Evolutionary conservation across 1,139 yeast genomes (phyloP), one percentile per base, ranked within the genome.

Genomic region (Lodderomyces pseudojiufengensis): DNA sequence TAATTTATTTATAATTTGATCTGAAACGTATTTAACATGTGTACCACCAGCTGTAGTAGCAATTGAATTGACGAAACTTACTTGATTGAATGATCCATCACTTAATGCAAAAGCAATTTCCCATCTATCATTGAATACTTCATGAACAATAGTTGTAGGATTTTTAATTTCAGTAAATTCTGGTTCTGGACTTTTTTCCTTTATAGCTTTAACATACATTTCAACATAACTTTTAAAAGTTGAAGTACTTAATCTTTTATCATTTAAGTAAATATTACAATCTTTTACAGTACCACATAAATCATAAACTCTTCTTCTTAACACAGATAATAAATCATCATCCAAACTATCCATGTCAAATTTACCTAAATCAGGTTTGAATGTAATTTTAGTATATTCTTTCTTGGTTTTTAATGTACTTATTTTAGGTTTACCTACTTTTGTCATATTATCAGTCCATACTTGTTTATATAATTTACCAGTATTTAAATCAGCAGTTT

Each of bases 21-120:
- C 97, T 4, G 94, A 71, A 30, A 90, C 75, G 55, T 83, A 80
- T 49, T 83, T 87, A 27, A 90, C 95, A 58, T 94, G 99, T 0
- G 98, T 85, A 48, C 99, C 99, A 42, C 98, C 99, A 1, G 90
- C 69, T 0, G 98, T 92, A 0, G 99, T 94, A 0, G 98, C 98
- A 54, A 94, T 94, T 3, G 97, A 88, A 56, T 94, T 94, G 16
- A 92, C 98, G 64, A 94, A 94, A 33, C 97, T 88, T 29, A 94
- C 95, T 57, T 94, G 98, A 48, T 87, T 86, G 61, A 94, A 94
- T 9, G 54, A 46, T 4, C 94, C 94, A 52, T 90, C 96, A 34
- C 97, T 85, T 2, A 88, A 85, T 1, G 96, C 92, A 65, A 94
- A 90, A 0, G 96, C 98, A 42, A 92, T 62, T 59, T 94, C 99